Base-by-base conservation (phyloP, 2,329 filamentous ascomycete species). In the Phialophora expanda region DNA sequence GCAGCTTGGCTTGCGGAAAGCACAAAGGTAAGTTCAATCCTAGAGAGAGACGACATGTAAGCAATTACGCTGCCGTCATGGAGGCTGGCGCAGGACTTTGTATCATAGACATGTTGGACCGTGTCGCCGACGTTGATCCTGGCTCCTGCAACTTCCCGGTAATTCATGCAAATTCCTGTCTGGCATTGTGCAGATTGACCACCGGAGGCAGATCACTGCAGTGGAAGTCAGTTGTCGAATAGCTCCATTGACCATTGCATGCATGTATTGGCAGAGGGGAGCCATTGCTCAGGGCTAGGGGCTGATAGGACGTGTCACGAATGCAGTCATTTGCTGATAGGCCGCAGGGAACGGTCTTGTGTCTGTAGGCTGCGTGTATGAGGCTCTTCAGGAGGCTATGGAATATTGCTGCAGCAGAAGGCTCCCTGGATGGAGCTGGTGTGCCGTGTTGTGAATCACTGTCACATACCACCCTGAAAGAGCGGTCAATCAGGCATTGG, bases 81-180 rank as follows among this genome's bases (percentile, higher is more conserved):
- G 38, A 32, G 30, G 30, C 30, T 32, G 30, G 30, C 30, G 30
- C 30, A 32, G 30, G 30, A 9, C 30, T 11, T 41, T 17, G 14
- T 41, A n/a, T n/a, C 38, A 41, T 41, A 7, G 38, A 3, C 14
- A 44, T 8, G 4, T 8, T 44, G 20, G 38, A 44, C 38, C 38
- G n/a, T 30, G 12, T 28, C 11, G 28, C 20, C 53, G 53, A 55
- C 53, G 53, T 55, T 12, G 28, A 55, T 55, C 34, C 53, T n/a
- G 53, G 5, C 53, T 55, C 28, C 24, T 34, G 53, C 28, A 20
- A 17, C 53, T 55, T 55, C 22, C 28, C 28, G 14, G 11, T 17
- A 20, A 30, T 55, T n/a, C 51, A 34, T 55, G 53, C 28, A 55
- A 28, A 32, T 30, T 4, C 4, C 17, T 28, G 14, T 28, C 3